Percentiles rank a stretch among this genome's conserved stretches.
Conservation (phyloP, 148 eudicot species). For the Amaranthus palmeri region DNA sequence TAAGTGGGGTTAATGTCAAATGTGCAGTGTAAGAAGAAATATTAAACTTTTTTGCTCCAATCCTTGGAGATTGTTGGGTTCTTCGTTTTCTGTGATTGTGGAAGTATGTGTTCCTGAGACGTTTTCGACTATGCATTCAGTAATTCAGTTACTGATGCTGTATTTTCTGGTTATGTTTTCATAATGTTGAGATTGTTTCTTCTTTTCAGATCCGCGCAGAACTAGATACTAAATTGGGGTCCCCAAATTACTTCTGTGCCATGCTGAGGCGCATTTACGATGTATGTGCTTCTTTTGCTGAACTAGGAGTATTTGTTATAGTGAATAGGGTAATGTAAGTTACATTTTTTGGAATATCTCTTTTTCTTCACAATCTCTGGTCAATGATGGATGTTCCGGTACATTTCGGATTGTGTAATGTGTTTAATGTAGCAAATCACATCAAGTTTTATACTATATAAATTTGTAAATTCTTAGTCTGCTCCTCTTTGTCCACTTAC, state of each 20-base stretch:
- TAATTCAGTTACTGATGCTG: neutral
- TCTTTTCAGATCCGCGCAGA: constrained; percentile 66
- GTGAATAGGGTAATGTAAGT: too few species aligned
- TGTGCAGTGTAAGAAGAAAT: neutral
- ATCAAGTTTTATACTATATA: neutral
- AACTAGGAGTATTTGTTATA: neutral
- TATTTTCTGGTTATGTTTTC: neutral
- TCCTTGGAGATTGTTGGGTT: neutral
- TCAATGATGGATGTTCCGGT: neutral
- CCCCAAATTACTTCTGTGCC: constrained; percentile 47
- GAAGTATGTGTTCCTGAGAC: neutral
- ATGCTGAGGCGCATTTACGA: constrained; percentile 60
- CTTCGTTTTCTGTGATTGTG: neutral
- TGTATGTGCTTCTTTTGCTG: constrained; percentile 36
- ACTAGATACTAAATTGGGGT: constrained; percentile 75
- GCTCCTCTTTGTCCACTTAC: neutral
- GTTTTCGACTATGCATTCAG: neutral
- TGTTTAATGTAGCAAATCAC: neutral
- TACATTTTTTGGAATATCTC: neutral
- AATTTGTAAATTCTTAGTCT: constrained; percentile 5
- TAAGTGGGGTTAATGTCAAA: neutral
- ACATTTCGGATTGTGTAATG: neutral
- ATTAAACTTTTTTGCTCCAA: neutral
- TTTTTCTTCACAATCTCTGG: neutral
- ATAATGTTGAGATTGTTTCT: neutral